phyloP scores from a whole-genome alignment of 352 stramenopile species.

The Achlya hypogyna region DNA sequence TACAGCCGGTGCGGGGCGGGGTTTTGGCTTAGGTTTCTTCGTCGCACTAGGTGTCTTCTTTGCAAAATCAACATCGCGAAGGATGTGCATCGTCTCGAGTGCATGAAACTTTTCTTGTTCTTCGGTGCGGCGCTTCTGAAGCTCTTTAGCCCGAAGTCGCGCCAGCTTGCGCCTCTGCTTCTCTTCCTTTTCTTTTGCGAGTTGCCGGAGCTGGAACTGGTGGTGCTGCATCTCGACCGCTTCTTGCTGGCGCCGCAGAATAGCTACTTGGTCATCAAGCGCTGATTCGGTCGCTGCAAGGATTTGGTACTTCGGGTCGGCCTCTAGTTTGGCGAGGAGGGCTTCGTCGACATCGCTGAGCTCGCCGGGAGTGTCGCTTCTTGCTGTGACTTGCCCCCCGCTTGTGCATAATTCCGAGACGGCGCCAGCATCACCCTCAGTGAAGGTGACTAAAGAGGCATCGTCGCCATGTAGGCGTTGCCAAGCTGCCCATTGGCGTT shows the following conservation, averaged over 20 bases:
- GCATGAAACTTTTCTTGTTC: conserved; percentile 13
- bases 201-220: not conserved
- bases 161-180: conserved; percentile 11
- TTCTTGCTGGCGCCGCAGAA: conserved; percentile 5
- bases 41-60: not conserved
- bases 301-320: conserved; percentile 6
- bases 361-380: not conserved
- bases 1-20: not conserved
- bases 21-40: conserved; percentile 1
- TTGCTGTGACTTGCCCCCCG: not conserved
- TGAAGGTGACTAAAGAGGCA: not conserved
- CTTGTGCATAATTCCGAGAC: too few species aligned
- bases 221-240: not conserved
- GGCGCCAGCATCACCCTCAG: too few species aligned
- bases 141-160: not conserved
- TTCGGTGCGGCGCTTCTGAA: not conserved
- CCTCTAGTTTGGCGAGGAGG: not conserved
- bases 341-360: not conserved
- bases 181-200: not conserved
- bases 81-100: conserved; percentile 12
- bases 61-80: not conserved
- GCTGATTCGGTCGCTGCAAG: conserved; percentile 6
- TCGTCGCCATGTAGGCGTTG: not conserved
- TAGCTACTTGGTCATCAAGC: conserved; percentile 1
- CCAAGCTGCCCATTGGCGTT: conserved; percentile 10